These are phyloP conservation scores for Leptomonas seymouri DNA, from an alignment of 208 protist species.

Conservation along the genomic window DNA sequence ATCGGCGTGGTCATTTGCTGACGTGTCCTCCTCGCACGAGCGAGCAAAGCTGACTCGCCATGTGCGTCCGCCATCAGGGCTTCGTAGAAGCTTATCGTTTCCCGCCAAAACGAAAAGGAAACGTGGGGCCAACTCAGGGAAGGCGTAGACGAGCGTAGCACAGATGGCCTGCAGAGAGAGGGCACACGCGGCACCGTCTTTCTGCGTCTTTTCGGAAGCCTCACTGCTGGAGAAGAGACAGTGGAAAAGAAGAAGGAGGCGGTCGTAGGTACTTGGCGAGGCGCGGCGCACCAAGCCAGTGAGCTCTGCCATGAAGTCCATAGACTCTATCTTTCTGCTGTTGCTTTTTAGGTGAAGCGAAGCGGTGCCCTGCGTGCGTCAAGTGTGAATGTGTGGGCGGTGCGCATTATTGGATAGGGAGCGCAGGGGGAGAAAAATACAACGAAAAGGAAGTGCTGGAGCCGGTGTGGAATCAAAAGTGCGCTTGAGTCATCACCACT, in stretches of 20 bases:
- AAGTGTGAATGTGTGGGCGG: neutral
- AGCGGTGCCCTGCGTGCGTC: neutral
- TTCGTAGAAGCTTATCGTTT: constrained; percentile 60
- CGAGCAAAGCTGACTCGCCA: constrained; percentile 47
- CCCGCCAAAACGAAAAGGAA: constrained; percentile 70
- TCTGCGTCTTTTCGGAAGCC: neutral
- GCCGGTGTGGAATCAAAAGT: neutral
- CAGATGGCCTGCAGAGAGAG: constrained; percentile 36
- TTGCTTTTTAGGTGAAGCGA: neutral
- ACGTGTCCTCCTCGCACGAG: neutral
- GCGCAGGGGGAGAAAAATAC: neutral
- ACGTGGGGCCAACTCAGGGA: constrained; percentile 36
- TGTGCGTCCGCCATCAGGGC: constrained; percentile 60
- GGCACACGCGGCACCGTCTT: neutral
- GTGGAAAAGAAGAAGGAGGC: constrained; percentile 37
- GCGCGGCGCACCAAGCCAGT: constrained; percentile 44
- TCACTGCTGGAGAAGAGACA: constrained; percentile 12
- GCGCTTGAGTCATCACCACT: too few relatives aligned
- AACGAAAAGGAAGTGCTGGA: neutral
- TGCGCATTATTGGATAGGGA: neutral
- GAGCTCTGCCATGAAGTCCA: constrained; percentile 36
- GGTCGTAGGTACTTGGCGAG: constrained; percentile 28
- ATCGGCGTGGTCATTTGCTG: neutral
- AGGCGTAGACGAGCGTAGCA: constrained; percentile 35
- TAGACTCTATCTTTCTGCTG: neutral